These are phyloP conservation scores for Fusarium sp. DNA, from an alignment of 2,329 filamentous ascomycete genomes.

Conservation along the genomic window DNA sequence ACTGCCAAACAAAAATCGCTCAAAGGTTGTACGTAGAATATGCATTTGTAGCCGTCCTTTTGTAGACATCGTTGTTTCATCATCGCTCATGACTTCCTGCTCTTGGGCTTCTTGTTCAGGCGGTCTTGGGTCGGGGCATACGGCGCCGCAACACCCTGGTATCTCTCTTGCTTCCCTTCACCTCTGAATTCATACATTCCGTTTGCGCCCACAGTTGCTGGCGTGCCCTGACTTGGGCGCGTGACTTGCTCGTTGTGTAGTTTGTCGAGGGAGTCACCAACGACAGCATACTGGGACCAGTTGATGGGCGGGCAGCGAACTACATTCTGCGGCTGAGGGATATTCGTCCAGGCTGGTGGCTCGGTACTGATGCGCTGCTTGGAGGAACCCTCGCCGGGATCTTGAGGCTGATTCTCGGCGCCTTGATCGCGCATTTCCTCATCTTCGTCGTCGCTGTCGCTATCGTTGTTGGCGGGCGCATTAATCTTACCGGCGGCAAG, in stretches of 20 bases:
- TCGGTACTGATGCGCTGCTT: constrained; percentile 43
- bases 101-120: constrained; percentile 57
- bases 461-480: constrained; percentile 47
- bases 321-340: constrained; percentile 85
- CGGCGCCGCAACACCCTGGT: constrained; percentile 69
- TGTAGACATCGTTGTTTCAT: constrained; percentile 23
- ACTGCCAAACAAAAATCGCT: constrained; percentile 23
- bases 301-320: constrained; percentile 91
- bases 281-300: constrained; percentile 94
- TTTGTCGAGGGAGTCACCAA: constrained; percentile 83
- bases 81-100: constrained; percentile 49
- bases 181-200: constrained; percentile 68
- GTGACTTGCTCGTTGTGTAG: constrained; percentile 84
- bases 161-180: constrained; percentile 61
- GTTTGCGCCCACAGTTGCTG: constrained; percentile 59
- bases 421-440: constrained; percentile 47
- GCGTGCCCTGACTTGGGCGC: constrained; percentile 72
- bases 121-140: constrained; percentile 69
- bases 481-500: constrained; percentile 74
- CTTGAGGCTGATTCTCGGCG: constrained; percentile 50
- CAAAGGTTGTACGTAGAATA: constrained; percentile 18
- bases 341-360: constrained; percentile 67
- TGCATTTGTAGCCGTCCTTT: constrained; percentile 25
- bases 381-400: constrained; percentile 44
- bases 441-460: constrained; percentile 52